These are phyloP conservation scores for Kluyveromyces starmeri DNA, from an alignment of 805 yeast genomes.

Conservation along the genomic window DNA sequence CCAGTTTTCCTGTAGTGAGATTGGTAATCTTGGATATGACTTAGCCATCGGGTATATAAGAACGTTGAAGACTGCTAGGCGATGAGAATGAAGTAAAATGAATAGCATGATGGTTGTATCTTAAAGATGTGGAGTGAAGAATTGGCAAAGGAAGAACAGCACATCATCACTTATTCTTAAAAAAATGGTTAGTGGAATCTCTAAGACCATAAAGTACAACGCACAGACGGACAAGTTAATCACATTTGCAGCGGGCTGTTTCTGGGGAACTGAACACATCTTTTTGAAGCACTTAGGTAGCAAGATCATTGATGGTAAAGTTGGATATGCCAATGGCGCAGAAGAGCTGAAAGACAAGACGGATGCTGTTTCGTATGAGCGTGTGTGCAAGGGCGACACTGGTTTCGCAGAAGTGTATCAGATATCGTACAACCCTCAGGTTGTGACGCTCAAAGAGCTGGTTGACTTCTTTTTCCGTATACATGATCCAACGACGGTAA, in stretches of 20 bases:
- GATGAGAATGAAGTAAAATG: too few species aligned
- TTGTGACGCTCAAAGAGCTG: conserved; percentile 50
- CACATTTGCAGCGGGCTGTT: conserved; percentile 64
- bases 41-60: too few species aligned
- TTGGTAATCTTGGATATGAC: too few species aligned
- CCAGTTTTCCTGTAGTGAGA: too few species aligned
- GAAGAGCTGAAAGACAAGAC: conserved; percentile 35
- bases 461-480: conserved; percentile 80
- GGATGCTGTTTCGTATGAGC: conserved; percentile 41
- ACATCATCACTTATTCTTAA: too few species aligned
- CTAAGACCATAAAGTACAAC: conserved; percentile 33
- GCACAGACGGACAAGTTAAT: conserved; percentile 43
- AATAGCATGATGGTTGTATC: too few species aligned
- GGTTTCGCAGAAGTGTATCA: conserved; percentile 76
- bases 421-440: conserved; percentile 66
- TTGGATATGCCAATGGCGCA: conserved; percentile 84
- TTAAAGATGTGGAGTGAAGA: too few species aligned
- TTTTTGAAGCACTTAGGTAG: conserved; percentile 59
- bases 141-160: too few species aligned
- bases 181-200: conserved; percentile 22
- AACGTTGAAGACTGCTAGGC: too few species aligned
- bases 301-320: conserved; percentile 63
- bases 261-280: conserved; percentile 86
- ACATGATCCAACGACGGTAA: conserved; percentile 86
- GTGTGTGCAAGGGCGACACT: conserved; percentile 73